Conservation (phyloP, 208 protist species). For the Acanthamoeba culbertsoni region DNA sequence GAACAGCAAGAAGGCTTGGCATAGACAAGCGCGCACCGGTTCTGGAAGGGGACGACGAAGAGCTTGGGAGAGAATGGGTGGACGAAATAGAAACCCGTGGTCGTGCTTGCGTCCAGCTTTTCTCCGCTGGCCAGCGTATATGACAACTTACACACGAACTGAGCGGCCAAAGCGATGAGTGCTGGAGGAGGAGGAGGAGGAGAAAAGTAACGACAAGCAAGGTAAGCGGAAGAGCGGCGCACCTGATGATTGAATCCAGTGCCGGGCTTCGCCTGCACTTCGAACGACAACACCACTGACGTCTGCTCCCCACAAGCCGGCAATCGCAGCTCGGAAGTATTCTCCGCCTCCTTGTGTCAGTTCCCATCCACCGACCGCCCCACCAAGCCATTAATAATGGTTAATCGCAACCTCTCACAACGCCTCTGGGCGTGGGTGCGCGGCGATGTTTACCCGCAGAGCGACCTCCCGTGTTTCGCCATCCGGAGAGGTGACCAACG, state of each 20-base stretch:
- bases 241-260: constrained; percentile 12
- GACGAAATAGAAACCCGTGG: background rate
- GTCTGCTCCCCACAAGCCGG: background rate
- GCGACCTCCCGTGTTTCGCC: background rate
- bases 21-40: background rate
- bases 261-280: background rate
- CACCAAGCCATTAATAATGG: no score
- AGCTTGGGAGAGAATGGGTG: background rate
- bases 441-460: background rate
- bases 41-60: background rate
- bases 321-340: background rate
- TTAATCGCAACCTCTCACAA: no score
- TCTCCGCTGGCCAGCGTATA: background rate
- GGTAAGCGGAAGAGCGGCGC: no score
- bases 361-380: no score
- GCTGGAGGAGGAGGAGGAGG: no score
- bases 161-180: background rate
- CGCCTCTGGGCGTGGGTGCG: no score
- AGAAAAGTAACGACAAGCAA: no score
- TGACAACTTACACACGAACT: background rate
- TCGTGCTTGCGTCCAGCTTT: background rate
- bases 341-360: background rate
- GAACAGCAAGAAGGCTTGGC: no score
- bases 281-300: background rate
- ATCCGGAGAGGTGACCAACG: background rate